Conservation (phyloP, 202 grass and related monocot genomes). For the Schoenoplectus triqueter region DNA sequence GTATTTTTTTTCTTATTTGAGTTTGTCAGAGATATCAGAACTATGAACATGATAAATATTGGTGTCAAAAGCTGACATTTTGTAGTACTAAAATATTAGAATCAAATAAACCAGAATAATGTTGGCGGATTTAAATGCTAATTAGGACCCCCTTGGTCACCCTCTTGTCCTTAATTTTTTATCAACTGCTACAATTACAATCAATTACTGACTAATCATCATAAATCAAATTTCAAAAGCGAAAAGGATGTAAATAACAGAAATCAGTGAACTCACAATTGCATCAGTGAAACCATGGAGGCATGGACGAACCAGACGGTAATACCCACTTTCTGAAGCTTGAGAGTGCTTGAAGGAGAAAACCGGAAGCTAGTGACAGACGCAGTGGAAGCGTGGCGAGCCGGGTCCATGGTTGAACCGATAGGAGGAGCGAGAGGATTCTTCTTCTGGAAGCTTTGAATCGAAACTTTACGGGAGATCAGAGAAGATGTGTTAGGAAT, state of each 20-base stretch:
- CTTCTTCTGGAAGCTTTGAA: slow-evolving; percentile 15
- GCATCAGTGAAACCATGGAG: slow-evolving; percentile 78
- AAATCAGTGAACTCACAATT: slow-evolving; percentile 48
- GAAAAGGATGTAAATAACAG: not conserved
- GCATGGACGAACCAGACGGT: slow-evolving; percentile 55
- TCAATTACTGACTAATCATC: not conserved
- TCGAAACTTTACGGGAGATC: not conserved
- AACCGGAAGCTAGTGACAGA: slow-evolving; percentile 57
- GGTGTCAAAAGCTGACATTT: too few species aligned
- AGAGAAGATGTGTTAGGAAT: not conserved
- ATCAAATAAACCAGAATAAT: too few species aligned
- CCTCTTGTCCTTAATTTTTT: too few species aligned
- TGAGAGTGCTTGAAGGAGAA: slow-evolving; percentile 57
- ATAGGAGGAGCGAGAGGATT: slow-evolving; percentile 28
- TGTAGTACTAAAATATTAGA: too few species aligned
- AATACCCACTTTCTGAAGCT: slow-evolving; percentile 85
- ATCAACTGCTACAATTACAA: not conserved
- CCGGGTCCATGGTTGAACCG: slow-evolving; percentile 47
- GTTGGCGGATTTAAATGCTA: too few species aligned
- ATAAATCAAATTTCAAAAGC: not conserved
- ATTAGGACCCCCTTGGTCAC: too few species aligned
- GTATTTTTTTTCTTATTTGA: too few species aligned
- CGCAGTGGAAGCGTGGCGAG: slow-evolving; percentile 41
- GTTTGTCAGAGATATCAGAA: too few species aligned
- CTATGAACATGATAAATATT: too few species aligned